Evolutionary conservation across 108 stramenopile species (phyloP).

Genomic region (Bacterosira constricta): DNA sequence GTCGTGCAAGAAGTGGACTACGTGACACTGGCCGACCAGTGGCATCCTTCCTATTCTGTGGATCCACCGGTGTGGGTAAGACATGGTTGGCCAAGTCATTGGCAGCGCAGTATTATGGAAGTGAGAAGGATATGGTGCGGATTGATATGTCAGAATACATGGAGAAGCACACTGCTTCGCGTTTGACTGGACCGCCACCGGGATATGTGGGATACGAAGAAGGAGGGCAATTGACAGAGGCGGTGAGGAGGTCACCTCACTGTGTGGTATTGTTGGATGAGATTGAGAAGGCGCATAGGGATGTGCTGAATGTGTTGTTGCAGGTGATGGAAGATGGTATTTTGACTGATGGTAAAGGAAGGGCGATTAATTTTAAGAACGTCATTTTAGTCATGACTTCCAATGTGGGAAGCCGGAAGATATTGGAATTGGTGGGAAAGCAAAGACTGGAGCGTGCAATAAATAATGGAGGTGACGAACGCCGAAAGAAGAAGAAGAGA

Average conservation of each 20-base stretch:
- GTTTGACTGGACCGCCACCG: constrained; percentile 95
- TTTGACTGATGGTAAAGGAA: constrained; percentile 97
- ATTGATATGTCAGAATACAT: constrained; percentile 93
- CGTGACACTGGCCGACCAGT: constrained; percentile 80
- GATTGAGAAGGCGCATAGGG: constrained; percentile 96
- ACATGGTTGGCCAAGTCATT: constrained; percentile 93
- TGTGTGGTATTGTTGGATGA: constrained; percentile 92
- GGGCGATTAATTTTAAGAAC: constrained; percentile 94
- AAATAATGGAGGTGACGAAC: neutral
- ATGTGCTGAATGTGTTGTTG: constrained; percentile 94
- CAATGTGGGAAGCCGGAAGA: constrained; percentile 90
- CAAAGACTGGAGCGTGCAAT: constrained; percentile 27
- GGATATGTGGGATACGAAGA: constrained; percentile 94
- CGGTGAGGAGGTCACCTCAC: constrained; percentile 83
- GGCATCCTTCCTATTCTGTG: constrained; percentile 91
- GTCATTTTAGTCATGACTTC: constrained; percentile 95
- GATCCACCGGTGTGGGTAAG: constrained; percentile 92
- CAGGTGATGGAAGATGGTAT: constrained; percentile 98
- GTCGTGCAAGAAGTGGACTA: constrained; percentile 84
- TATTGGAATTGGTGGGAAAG: constrained; percentile 67
- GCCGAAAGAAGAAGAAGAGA: constrained; percentile 38
- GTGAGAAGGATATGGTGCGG: constrained; percentile 88
- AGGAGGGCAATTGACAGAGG: constrained; percentile 97
- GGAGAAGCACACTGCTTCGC: constrained; percentile 89
- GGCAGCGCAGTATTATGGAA: constrained; percentile 88